Evolutionary conservation across 257 asterid species (phyloP).

Genomic region (Misopates orontium): DNA sequence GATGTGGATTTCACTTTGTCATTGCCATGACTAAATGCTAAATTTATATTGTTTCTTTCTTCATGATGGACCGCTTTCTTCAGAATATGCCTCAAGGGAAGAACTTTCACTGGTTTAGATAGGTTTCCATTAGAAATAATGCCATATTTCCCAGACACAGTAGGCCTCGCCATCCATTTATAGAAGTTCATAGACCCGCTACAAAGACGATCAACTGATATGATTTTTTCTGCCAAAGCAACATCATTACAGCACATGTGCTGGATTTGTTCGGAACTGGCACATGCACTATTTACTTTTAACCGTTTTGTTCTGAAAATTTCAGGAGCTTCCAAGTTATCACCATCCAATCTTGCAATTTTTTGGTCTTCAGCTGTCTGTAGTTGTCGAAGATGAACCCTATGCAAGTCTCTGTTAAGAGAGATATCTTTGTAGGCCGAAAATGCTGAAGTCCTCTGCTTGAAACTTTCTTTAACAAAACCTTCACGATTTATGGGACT

Average conservation of each 20-base stretch:
- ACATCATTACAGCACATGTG: slow-evolving; percentile 25
- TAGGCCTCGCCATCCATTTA: slow-evolving; percentile 43
- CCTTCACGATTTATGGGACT: slow-evolving; percentile 33
- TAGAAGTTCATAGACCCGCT: slow-evolving; percentile 25
- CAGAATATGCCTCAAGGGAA: slow-evolving; percentile 42
- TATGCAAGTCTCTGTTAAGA: slow-evolving; percentile 24
- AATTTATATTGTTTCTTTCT: slow-evolving; percentile 27
- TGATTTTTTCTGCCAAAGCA: slow-evolving; percentile 32
- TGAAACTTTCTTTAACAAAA: slow-evolving; percentile 31
- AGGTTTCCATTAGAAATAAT: slow-evolving; percentile 54
- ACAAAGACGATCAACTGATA: slow-evolving; percentile 29
- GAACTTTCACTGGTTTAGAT: slow-evolving; percentile 44
- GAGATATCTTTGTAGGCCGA: slow-evolving; percentile 27
- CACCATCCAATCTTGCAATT: slow-evolving; percentile 25
- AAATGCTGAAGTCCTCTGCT: slow-evolving; percentile 31
- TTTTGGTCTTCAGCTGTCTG: slow-evolving; percentile 31
- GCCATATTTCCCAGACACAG: slow-evolving; percentile 56
- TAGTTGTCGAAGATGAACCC: slow-evolving; percentile 29
- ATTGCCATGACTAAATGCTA: slow-evolving; percentile 12
- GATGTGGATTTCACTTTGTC: slow-evolving; percentile 29
- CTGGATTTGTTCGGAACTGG: slow-evolving; percentile 28
- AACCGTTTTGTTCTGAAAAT: slow-evolving; percentile 37
- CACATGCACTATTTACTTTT: slow-evolving; percentile 32
- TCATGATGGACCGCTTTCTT: slow-evolving; percentile 26
- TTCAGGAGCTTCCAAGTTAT: slow-evolving; percentile 29